Base-by-base conservation (phyloP, 768 basidiomycete species). In the Pleurotus eryngii region DNA sequence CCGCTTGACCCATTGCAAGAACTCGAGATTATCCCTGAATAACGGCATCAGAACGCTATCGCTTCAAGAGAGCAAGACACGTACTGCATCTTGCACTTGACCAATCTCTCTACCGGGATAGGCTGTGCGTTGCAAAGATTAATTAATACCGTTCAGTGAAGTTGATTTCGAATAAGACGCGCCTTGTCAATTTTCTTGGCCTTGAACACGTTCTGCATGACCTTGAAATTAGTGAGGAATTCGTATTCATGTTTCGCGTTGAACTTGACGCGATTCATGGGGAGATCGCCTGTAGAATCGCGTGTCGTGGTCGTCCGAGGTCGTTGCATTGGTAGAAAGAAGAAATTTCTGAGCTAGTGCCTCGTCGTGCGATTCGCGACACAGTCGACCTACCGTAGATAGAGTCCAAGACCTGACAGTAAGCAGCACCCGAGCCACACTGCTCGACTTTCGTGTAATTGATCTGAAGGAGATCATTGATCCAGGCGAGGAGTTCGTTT, bases 1-100 rank as follows among this genome's bases (percentile, higher is more conserved):
- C 20, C 89, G 88, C 68, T 94, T 94, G 66, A 92, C 81, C 96
- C 96, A 99, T 73, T 99, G 97, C 57, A 95, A 72, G 76, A 99
- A 98, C 68, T 99, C 97, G 63, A 99, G 87, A 72, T 99, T 99
- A 73, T 98, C 97, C 73, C 91, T 92, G 65, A 37, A 48, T 24
- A 57, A 53, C 45, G 39, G 20, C 22, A 46, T 45, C 26, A 27
- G 30, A 39, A 57, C 40, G 59, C 30, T 37, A 56, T 56, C 38
- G 27, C 43, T 39, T 17, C 30, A 46, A 9, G 26, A 45, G 49
- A 57, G 30, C 24, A 57, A 48, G 50, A 26, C 39, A 86, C 90
- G 70, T 75, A 91, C 89, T 98, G 96, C 95, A 98, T 98, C 78
- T 98, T 98, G 78, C 97, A 99, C 74, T 95, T 95, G 48, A 92